phyloP scores from a whole-genome alignment of 2,329 filamentous ascomycete genomes.

The Zopfia rhizophila region DNA sequence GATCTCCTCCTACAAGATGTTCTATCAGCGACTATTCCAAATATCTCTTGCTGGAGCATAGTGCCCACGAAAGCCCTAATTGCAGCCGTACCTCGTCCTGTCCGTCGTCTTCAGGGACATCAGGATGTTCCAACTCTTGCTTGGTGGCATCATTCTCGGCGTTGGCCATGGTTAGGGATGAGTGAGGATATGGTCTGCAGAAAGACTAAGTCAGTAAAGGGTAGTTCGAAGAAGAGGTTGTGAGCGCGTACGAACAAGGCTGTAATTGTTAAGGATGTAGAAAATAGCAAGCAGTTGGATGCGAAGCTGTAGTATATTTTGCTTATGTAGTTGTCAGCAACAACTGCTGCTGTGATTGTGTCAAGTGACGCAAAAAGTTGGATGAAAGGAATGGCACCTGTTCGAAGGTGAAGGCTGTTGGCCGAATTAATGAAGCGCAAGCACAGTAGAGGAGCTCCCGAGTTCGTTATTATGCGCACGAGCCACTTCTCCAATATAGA shows the following conservation, averaged over 20 bases:
- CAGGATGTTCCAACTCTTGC: slow-evolving; percentile 34
- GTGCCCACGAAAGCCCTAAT: slow-evolving; percentile 6
- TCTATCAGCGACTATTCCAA: slow-evolving; percentile 2
- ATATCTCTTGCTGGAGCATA: no score
- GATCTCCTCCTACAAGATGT: slow-evolving; percentile 51
- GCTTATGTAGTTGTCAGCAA: no score
- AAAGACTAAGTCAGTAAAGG: not conserved
- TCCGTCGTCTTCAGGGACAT: slow-evolving; percentile 43
- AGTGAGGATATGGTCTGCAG: slow-evolving; percentile 1
- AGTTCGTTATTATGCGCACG: no score
- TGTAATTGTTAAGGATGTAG: no score
- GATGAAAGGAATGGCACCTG: slow-evolving; percentile 7
- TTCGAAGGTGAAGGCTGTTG: slow-evolving; percentile 16
- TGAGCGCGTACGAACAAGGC: slow-evolving; percentile 27
- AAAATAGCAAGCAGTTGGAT: no score
- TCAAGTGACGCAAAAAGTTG: slow-evolving; percentile 1
- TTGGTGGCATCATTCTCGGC: slow-evolving; percentile 39
- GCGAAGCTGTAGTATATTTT: no score
- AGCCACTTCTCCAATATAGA: no score
- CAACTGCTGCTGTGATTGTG: no score
- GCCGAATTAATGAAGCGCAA: no score
- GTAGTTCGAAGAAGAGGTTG: slow-evolving; percentile 21
- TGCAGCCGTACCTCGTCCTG: slow-evolving; percentile 46
- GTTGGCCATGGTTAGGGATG: slow-evolving; percentile 38
- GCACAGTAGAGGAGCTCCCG: no score